phyloP scores from a whole-genome alignment of 495 filamentous ascomycete species.

The Neurospora africana region DNA sequence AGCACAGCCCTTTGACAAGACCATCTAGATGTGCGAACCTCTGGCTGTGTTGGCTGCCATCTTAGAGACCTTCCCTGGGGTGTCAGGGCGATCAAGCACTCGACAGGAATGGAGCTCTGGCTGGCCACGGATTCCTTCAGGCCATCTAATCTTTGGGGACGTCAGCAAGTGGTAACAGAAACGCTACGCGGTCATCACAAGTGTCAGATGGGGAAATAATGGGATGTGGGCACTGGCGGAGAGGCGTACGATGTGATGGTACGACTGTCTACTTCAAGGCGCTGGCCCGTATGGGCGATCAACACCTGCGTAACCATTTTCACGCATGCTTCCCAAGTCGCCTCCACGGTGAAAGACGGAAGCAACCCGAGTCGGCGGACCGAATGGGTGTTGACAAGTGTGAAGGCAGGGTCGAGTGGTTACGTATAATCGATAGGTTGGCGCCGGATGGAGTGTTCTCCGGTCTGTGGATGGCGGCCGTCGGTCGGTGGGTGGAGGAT shows the following conservation, averaged over 20 bases:
- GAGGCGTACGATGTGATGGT: constrained; percentile 56
- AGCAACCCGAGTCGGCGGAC: background rate
- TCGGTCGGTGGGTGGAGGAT: background rate
- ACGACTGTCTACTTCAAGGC: constrained; percentile 59
- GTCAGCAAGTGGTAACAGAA: background rate
- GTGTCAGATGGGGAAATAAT: background rate
- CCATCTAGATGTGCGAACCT: constrained; percentile 43
- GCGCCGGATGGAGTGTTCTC: background rate
- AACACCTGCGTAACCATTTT: constrained; percentile 64
- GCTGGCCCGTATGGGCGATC: constrained; percentile 81
- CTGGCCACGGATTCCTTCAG: constrained; percentile 64
- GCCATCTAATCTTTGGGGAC: constrained; percentile 35
- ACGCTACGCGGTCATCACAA: constrained; percentile 2
- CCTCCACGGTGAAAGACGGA: background rate
- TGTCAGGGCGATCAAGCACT: constrained; percentile 74
- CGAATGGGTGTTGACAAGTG: background rate
- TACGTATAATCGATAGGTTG: background rate
- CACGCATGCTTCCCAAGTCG: constrained; percentile 20
- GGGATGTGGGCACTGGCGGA: background rate
- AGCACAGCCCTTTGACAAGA: background rate
- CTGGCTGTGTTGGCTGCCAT: constrained; percentile 58
- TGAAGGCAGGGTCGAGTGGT: background rate
- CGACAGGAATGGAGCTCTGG: constrained; percentile 52
- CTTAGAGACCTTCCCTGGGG: constrained; percentile 71
- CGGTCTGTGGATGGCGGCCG: background rate